Conservation (phyloP, 345 rosid species). For the Toxicodendron radicans region DNA sequence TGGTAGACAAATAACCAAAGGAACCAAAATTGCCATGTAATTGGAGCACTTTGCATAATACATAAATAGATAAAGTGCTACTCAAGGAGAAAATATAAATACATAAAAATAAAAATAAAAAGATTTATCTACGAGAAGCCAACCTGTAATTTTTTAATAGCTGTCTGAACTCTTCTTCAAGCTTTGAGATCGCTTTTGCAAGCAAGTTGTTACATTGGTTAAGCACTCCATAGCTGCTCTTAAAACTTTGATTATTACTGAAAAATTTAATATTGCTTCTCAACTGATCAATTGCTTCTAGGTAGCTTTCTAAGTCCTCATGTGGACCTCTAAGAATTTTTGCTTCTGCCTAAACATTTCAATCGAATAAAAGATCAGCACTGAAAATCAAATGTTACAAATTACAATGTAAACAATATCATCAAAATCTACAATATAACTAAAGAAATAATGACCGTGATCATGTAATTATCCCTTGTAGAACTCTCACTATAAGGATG, state of each 20-base stretch:
- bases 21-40: not conserved
- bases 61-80: too few relatives aligned
- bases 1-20: not conserved
- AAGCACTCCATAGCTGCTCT: conserved; percentile 61
- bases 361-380: not conserved
- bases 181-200: conserved; percentile 76
- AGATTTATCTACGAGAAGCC: not conserved
- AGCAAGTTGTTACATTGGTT: conserved; percentile 71
- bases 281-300: conserved; percentile 92
- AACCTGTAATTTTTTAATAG: conserved; percentile 86
- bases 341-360: conserved; percentile 71
- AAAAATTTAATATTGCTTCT: conserved; percentile 67
- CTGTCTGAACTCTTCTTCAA: conserved; percentile 88
- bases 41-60: not conserved
- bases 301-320: conserved; percentile 84
- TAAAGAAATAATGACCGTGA: not conserved
- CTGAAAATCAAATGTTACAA: not conserved
- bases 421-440: not conserved
- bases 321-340: conserved; percentile 96
- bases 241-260: conserved; percentile 57
- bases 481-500: not conserved
- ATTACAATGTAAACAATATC: not conserved
- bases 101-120: not conserved
- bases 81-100: not conserved
- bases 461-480: not conserved